A percentile compares a stretch with the other conserved stretches of the same genome.
Evolutionary conservation across 2,329 filamentous ascomycete species (phyloP).

Genomic region (Claviceps sp.): DNA sequence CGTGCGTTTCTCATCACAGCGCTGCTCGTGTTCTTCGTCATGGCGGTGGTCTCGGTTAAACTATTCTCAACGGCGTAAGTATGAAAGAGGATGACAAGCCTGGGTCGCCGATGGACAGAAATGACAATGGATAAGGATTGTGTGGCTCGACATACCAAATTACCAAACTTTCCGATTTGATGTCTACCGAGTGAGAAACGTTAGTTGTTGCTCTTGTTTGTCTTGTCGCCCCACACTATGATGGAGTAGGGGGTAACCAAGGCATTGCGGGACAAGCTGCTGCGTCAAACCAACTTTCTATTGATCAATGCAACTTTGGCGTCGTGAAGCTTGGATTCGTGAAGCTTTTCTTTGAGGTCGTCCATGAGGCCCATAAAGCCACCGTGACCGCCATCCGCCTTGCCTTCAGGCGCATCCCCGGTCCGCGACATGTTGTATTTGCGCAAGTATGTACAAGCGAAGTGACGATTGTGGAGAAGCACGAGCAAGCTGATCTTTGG

Average conservation of each 20-base stretch:
- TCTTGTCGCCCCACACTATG: neutral
- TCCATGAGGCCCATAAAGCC: constrained; percentile 25
- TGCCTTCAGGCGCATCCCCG: neutral
- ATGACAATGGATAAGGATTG: neutral
- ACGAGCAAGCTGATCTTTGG: neutral
- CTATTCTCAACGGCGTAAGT: constrained; percentile 16
- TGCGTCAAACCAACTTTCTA: constrained; percentile 35
- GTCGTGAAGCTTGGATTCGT: constrained; percentile 40
- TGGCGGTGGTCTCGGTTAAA: constrained; percentile 85
- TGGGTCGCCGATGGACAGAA: no score
- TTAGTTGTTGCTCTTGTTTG: neutral
- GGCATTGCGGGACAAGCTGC: neutral
- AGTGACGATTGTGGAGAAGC: neutral
- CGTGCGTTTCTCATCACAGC: constrained; percentile 67
- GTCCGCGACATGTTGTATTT: constrained; percentile 1
- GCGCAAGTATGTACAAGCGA: neutral
- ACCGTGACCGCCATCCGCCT: constrained; percentile 6
- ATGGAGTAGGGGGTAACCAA: no score
- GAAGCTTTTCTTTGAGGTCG: constrained; percentile 42
- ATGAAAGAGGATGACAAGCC: neutral
- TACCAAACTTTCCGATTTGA: constrained; percentile 49
- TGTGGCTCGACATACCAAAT: constrained; percentile 32
- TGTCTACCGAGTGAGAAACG: constrained; percentile 17
- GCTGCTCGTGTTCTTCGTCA: constrained; percentile 82
- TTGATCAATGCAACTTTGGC: constrained; percentile 43